Percentiles rank a stretch among this genome's conserved stretches.
Evolutionary conservation across 192 early-diverging fungal species (phyloP).

Genomic region (Coemansia sp.): DNA sequence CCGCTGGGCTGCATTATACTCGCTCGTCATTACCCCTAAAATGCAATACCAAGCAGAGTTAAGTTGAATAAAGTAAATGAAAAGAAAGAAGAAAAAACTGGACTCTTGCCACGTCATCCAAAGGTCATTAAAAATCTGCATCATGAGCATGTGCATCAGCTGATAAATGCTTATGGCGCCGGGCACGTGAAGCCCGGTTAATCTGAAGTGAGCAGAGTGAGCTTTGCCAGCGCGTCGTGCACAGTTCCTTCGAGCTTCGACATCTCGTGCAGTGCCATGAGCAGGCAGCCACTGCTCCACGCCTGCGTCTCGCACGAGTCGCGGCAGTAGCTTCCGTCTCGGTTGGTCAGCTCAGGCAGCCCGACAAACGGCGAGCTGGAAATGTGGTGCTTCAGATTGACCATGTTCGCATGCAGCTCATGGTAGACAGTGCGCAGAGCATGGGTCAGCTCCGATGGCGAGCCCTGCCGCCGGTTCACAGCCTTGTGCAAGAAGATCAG

Average conservation of each 20-base stretch:
- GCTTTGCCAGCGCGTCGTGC: constrained; percentile 28
- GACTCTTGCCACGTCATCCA: neutral
- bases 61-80: neutral
- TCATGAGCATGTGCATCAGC: neutral
- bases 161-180: neutral
- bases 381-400: constrained; percentile 57
- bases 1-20: constrained; percentile 52
- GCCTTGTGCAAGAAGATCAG: constrained; percentile 60
- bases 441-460: constrained; percentile 15
- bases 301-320: constrained; percentile 93
- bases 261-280: constrained; percentile 44
- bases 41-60: neutral
- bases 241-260: constrained; percentile 24
- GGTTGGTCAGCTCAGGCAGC: constrained; percentile 95
- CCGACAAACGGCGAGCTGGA: constrained; percentile 78
- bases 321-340: constrained; percentile 72
- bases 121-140: neutral
- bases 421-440: constrained; percentile 67
- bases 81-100: constrained; percentile 1
- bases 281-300: constrained; percentile 62
- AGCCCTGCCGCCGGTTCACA: constrained; percentile 5
- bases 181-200: neutral
- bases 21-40: constrained; percentile 38
- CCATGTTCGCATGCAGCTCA: constrained; percentile 74
- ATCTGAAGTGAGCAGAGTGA: neutral